Evolutionary conservation across 768 basidiomycete genomes (phyloP), one percentile per base, ranked within the genome.

Genomic region (Mycena albidolilacea): DNA sequence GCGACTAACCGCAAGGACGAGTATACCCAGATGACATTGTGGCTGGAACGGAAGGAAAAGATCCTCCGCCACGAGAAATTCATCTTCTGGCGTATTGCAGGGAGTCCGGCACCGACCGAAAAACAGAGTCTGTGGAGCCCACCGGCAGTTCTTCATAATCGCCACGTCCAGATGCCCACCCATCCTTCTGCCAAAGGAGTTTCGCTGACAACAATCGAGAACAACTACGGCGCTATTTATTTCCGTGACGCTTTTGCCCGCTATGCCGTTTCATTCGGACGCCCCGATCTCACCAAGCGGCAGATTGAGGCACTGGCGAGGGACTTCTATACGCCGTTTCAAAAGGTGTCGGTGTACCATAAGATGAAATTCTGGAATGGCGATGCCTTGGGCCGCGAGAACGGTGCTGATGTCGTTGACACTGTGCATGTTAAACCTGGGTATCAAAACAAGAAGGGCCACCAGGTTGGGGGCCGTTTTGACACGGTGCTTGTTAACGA

Each of bases 401-500:
- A 50, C 0, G 63, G 43, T 3, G 14, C 38, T 23, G 68, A 69
- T 44, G 8, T 79, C 7, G 9, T 58, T 7, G 66, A 67, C 55
- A 54, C 55, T 64, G 14, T 74, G 67, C 64, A 69, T 73, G 71
- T 79, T 69, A 23, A 76, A 19, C 70, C 76, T 6, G 62, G 64
- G 6, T 66, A 66, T 50, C 0, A 52, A 69, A 14, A 44, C 21
- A 12, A 63, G 77, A 64, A 73, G 60, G 38, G 55, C 68, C 17
- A 72, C 76, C 3, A 71, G 6, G 64, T 81, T 6, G 80, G 77
- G 7, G 62, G 62, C 12, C 69, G 78, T 1, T 84, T 82, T 72
- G 81, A 84, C 71, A 81, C 80, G 0, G 82, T 73, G 1, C 60
- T 84, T 1, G 69, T 83, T 23, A 76, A 78, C 9, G 64, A 74